Base-by-base conservation (phyloP, 2,329 filamentous ascomycete species). In the Penicillium capsulatum region DNA sequence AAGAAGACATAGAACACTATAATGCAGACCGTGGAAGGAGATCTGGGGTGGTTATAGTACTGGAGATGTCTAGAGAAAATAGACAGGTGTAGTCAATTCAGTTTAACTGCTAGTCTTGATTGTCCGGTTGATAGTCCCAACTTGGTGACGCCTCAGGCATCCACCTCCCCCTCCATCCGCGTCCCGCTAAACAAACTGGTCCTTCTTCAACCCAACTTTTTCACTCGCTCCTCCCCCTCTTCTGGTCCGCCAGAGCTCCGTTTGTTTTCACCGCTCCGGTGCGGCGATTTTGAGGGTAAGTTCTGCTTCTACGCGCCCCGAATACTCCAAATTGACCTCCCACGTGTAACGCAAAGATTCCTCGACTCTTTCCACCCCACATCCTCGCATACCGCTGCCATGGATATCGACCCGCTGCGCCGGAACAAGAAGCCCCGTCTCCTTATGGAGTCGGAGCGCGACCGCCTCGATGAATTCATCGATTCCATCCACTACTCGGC, bases 401-500 rank as follows among this genome's bases (percentile, higher is more conserved):
- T 64, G 62, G 55, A 66, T 49, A 89, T 95, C 59, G 91, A 97
- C 69, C 79, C 79, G 55, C 83, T 75, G 56, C 82, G 91, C 65
- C 86, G 91, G 64, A 97, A 97, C 72, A 84, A 86, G 71, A 79
- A 80, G 63, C 86, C 92, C 29, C 81, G 91, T 46, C 78, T 83
- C 47, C 72, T 98, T 41, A 80, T 83, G 20, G 88, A 96, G 48
- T 70, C 76, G 13, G 92, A 98, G 75, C 81, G 85, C 51, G 80
- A 84, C 52, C 81, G 84, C 45, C 75, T 98, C 43, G 88, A 96
- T 47, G 90, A 97, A 66, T 97, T 86, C 62, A 80, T 92, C 53
- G 89, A 97, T 58, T 80, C 81, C 20, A 98, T 98, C 57, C 90
- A 97, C 69, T 98, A 98, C 71, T 97, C 91, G 36, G 80, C 86